phyloP scores from a whole-genome alignment of 202 grass and related monocot species.

The Carex arenaria region DNA sequence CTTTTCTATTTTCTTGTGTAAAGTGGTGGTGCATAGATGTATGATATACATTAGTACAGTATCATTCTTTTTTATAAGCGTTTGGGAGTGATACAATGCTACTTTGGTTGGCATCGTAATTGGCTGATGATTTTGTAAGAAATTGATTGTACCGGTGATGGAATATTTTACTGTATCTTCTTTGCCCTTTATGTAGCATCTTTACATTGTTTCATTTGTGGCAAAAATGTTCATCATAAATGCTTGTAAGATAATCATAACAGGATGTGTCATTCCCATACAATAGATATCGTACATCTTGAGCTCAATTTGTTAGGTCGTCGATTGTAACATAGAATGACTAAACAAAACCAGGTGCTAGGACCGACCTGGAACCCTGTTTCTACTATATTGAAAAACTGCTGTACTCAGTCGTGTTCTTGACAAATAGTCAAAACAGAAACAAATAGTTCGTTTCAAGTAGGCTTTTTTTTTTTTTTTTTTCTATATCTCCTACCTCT shows the following conservation, averaged over 20 bases:
- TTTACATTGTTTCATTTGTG: background rate
- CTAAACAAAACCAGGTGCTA: too few species aligned
- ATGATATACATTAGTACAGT: conserved; percentile 16
- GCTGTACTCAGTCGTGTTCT: too few species aligned
- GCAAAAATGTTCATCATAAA: background rate
- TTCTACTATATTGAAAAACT: too few species aligned
- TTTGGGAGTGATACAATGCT: background rate
- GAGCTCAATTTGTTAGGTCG: background rate
- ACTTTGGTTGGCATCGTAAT: background rate
- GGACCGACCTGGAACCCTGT: too few species aligned
- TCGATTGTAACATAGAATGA: too few species aligned
- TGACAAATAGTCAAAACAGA: too few species aligned
- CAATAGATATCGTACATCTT: background rate
- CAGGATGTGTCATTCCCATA: background rate
- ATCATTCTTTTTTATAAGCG: background rate
- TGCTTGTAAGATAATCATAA: background rate
- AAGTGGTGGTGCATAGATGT: conserved; percentile 15
- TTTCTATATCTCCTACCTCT: too few species aligned
- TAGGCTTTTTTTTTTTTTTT: too few species aligned
- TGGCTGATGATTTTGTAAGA: background rate
- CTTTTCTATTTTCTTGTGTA: background rate
- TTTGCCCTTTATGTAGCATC: background rate
- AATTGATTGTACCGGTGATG: background rate
- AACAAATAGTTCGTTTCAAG: too few species aligned
- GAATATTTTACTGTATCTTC: background rate